Evolutionary conservation across 2,329 filamentous ascomycete genomes (phyloP).

Genomic region (Claviceps pusilla): DNA sequence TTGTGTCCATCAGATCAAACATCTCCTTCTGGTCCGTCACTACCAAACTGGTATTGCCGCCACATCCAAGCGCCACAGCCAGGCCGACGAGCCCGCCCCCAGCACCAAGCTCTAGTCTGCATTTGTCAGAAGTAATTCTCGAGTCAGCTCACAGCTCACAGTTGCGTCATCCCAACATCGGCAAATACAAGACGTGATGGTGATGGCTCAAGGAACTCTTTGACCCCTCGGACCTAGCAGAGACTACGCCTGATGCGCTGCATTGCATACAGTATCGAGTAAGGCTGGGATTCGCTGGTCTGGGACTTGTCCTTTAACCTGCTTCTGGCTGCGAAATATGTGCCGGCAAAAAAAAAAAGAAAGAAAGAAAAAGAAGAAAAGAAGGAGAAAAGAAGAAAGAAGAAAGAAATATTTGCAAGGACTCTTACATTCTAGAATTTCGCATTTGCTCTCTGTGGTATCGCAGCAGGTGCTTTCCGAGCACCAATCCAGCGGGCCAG

Average conservation of each 20-base stretch:
- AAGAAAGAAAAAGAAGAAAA: not conserved
- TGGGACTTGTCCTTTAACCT: not conserved
- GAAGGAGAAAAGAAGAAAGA: not conserved
- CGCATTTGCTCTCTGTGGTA: slow-evolving; percentile 49
- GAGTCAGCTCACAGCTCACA: slow-evolving; percentile 7
- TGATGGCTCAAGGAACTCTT: not conserved
- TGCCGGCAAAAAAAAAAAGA: not conserved
- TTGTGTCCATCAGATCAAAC: slow-evolving; percentile 71
- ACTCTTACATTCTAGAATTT: slow-evolving; percentile 55
- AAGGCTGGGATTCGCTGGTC: not conserved
- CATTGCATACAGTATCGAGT: not conserved
- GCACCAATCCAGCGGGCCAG: slow-evolving; percentile 85
- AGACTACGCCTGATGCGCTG: not conserved
- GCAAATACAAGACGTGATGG: not conserved
- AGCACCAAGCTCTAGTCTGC: slow-evolving; percentile 77
- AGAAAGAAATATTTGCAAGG: not conserved
- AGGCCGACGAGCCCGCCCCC: slow-evolving; percentile 77
- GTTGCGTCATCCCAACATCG: not conserved
- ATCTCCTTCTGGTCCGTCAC: slow-evolving; percentile 84
- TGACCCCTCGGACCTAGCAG: not conserved
- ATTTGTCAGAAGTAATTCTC: slow-evolving; percentile 3
- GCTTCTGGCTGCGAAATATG: not conserved
- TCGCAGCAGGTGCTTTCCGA: slow-evolving; percentile 73
- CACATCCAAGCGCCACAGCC: slow-evolving; percentile 42
- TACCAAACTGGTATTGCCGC: slow-evolving; percentile 41